Evolutionary conservation across 2,329 filamentous ascomycete species (phyloP).

Genomic region (Phialocephala subalpina): DNA sequence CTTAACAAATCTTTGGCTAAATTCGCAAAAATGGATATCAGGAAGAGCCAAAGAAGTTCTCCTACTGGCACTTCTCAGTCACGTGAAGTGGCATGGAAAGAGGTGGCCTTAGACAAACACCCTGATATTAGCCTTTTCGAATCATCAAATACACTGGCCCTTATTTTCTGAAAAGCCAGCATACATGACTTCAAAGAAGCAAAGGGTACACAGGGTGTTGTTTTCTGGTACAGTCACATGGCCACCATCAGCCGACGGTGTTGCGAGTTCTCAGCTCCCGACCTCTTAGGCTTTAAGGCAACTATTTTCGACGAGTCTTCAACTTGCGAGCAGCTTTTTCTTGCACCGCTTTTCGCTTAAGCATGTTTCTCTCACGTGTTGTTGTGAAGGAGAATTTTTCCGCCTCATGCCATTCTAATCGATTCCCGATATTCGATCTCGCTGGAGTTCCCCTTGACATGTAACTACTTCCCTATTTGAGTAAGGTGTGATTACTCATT

Average conservation of each 20-base stretch:
- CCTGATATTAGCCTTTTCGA: background rate
- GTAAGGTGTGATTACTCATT: too few species aligned
- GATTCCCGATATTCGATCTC: background rate
- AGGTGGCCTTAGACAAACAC: too few species aligned
- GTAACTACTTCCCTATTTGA: too few species aligned
- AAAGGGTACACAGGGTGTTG: background rate
- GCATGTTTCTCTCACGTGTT: background rate
- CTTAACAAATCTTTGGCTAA: background rate
- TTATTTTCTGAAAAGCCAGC: background rate
- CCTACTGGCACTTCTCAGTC: background rate
- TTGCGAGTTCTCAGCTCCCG: background rate
- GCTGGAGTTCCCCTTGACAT: too few species aligned
- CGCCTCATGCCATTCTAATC: background rate
- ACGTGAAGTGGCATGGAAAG: background rate
- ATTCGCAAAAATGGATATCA: too few species aligned
- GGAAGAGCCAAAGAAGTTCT: too few species aligned
- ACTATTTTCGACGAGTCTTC: background rate
- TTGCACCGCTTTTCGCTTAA: slow-evolving; percentile 10
- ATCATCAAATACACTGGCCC: background rate
- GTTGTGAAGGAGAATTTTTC: too few species aligned
- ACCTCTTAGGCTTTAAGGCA: background rate
- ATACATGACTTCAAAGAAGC: background rate
- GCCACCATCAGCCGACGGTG: background rate
- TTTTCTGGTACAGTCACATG: background rate
- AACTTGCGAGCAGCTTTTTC: slow-evolving; percentile 5